phyloP scores from a whole-genome alignment of 192 early-diverging fungal genomes.

The Dissophora globulifera region DNA sequence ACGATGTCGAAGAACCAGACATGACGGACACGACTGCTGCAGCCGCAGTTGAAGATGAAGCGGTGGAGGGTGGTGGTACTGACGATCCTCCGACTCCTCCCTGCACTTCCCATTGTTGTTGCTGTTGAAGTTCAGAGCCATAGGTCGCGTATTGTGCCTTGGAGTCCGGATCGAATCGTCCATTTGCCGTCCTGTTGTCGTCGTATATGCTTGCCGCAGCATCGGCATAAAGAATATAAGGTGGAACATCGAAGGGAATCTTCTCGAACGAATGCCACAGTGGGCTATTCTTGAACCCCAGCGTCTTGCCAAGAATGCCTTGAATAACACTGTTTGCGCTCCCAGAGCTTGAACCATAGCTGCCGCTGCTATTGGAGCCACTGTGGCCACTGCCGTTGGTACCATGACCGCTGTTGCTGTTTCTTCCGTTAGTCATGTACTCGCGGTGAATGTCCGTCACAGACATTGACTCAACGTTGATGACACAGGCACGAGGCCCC shows the following conservation, averaged over 20 bases:
- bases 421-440: neutral
- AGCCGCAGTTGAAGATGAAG: no score
- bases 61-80: no score
- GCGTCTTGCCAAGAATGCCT: conserved; percentile 20
- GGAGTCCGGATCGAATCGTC: neutral
- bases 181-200: no score
- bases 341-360: no score
- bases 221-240: conserved; percentile 36
- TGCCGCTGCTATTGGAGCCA: neutral
- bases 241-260: conserved; percentile 50
- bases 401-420: neutral
- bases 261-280: conserved; percentile 53
- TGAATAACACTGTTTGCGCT: conserved; percentile 3
- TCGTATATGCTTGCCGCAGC: conserved; percentile 27
- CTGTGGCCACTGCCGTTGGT: neutral
- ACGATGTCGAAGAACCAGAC: no score
- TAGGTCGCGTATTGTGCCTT: conserved; percentile 13
- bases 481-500: conserved; percentile 36
- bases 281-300: conserved; percentile 16
- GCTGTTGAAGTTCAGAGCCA: no score
- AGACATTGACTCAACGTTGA: conserved; percentile 42
- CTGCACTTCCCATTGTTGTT: no score
- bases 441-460: conserved; percentile 36
- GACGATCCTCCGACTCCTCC: no score
- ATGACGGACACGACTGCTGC: no score